A percentile compares a stretch with the other conserved stretches of the same genome.
These are phyloP conservation scores for Aspergillus neotritici DNA, from an alignment of 2,329 filamentous ascomycete species.

Conservation along the genomic window DNA sequence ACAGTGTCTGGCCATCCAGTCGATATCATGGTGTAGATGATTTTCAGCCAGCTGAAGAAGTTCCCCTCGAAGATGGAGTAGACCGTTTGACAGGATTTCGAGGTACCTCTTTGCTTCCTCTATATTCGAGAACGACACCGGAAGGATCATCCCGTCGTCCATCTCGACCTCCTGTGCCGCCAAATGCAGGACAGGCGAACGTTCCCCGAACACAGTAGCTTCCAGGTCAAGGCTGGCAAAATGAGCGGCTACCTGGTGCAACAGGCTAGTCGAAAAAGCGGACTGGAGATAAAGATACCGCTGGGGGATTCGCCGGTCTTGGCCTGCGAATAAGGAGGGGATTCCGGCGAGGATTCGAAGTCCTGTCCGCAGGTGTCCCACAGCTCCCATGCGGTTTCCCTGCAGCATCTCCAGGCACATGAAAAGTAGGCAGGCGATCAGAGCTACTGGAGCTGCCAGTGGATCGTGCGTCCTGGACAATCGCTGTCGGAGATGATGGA, in stretches of 20 bases:
- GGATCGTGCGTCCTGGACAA: background rate
- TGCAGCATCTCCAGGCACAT: constrained; percentile 34
- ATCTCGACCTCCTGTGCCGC: background rate
- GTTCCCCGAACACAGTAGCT: constrained; percentile 1
- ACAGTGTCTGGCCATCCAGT: no score
- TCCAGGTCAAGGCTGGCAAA: constrained; percentile 3
- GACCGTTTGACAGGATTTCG: background rate
- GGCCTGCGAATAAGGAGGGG: no score
- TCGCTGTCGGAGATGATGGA: constrained; percentile 1
- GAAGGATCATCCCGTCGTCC: background rate
- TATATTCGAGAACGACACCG: background rate
- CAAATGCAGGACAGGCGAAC: background rate
- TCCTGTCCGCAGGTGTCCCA: constrained; percentile 2
- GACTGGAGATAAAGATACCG: background rate
- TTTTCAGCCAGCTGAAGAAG: background rate
- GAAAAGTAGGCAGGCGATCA: constrained; percentile 37
- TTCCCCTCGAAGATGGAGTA: background rate
- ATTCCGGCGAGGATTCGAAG: background rate
- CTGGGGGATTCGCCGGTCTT: no score
- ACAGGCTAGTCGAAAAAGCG: background rate
- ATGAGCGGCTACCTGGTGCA: background rate
- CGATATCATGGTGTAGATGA: no score
- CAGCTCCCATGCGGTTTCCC: constrained; percentile 7
- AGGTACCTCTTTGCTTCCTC: background rate
- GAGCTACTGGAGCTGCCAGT: constrained; percentile 13